Evolutionary conservation across 129 eudicot genomes (phyloP).

Genomic region (Sambucus nigra): DNA sequence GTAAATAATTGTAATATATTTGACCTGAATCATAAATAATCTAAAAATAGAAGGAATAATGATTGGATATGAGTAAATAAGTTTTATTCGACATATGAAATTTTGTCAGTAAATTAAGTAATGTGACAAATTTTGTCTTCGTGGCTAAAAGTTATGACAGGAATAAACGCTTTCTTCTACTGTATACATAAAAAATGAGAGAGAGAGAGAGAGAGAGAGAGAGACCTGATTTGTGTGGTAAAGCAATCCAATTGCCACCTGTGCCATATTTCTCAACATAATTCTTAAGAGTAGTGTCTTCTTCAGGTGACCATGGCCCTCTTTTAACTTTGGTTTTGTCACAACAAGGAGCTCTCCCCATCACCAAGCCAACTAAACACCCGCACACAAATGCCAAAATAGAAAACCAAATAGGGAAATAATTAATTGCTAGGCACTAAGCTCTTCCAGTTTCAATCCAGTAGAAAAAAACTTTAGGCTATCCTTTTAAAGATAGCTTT

Average conservation of each 20-base stretch:
- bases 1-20: too few species aligned
- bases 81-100: too few species aligned
- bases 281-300: conserved; percentile 54
- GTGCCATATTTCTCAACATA: conserved; percentile 55
- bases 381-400: conserved; percentile 16
- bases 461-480: not conserved
- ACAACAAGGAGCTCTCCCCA: conserved; percentile 91
- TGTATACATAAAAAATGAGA: not conserved
- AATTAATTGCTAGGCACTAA: not conserved
- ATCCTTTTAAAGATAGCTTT: not conserved
- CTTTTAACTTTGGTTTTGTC: conserved; percentile 75
- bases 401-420: conserved; percentile 6
- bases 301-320: conserved; percentile 91
- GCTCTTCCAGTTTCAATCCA: not conserved
- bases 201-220: conserved; percentile 12
- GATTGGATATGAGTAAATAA: too few species aligned
- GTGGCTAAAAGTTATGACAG: too few species aligned
- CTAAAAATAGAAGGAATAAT: too few species aligned
- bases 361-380: conserved; percentile 19
- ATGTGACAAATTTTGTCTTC: too few species aligned
- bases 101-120: too few species aligned
- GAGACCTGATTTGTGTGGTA: conserved; percentile 74
- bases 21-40: too few species aligned
- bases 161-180: too few species aligned
- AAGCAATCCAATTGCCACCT: conserved; percentile 72